Evolutionary conservation across 768 basidiomycete species (phyloP).

Genomic region (Mycena sanguinolenta): DNA sequence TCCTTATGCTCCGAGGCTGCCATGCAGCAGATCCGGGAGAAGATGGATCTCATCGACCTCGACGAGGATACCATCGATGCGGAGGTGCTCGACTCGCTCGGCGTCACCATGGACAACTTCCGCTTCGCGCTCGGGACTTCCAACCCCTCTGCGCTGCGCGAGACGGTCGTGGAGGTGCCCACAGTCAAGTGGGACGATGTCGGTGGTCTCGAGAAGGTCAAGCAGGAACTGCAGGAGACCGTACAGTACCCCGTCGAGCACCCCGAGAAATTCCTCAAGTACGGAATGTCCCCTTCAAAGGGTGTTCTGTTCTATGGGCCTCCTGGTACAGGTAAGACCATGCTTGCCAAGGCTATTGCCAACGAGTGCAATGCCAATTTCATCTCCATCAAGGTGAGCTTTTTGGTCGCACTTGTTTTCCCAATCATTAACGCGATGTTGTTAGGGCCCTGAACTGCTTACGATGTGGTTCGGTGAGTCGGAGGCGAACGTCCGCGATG

Average conservation of each 20-base stretch:
- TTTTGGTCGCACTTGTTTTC: neutral
- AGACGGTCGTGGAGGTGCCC: constrained; percentile 99
- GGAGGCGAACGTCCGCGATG: constrained; percentile 98
- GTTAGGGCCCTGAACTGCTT: constrained; percentile 92
- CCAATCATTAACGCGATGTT: constrained; percentile 30
- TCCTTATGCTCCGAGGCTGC: constrained; percentile 99
- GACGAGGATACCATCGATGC: constrained; percentile 99
- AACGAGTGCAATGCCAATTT: constrained; percentile 99
- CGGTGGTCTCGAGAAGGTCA: constrained; percentile 99
- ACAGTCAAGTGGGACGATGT: constrained; percentile 99
- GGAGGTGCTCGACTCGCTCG: constrained; percentile 97
- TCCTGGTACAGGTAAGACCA: constrained; percentile 99
- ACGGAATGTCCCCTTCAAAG: constrained; percentile 99
- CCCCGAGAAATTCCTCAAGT: constrained; percentile 99
- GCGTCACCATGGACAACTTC: constrained; percentile 99
- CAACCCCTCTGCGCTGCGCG: constrained; percentile 98
- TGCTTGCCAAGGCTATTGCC: constrained; percentile 98
- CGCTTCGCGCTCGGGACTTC: constrained; percentile 97
- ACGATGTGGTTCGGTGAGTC: constrained; percentile 99
- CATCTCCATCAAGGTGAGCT: constrained; percentile 92
- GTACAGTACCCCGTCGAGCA: constrained; percentile 99
- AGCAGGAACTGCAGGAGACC: constrained; percentile 98
- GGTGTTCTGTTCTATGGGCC: constrained; percentile 99
- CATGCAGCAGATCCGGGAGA: constrained; percentile 99
- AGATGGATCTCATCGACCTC: constrained; percentile 98